Evolutionary conservation across 176 grass and related monocot genomes (phyloP), one percentile per base, ranked within the genome.

Genomic region (Elymus sibiricus): DNA sequence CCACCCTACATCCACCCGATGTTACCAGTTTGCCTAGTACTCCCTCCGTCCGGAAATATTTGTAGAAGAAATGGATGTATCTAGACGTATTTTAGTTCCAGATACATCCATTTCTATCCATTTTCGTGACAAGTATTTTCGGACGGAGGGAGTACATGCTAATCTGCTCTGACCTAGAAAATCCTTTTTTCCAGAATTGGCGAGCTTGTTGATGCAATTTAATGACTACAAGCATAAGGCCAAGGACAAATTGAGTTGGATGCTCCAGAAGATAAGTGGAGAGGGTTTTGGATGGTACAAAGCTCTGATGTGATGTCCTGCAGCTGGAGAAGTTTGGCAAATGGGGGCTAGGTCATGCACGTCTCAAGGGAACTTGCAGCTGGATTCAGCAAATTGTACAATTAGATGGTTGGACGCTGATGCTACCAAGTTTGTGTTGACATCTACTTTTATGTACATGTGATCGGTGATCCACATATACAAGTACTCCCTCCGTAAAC

Each of bases 151-250:
- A 37, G 35, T 60, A 5, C 47, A 61, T 43, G 53, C 69, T 71
- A 11, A 83, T 70, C 3, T 70, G 79, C 44, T 38, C 24, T 82
- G 47, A 42, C 31, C 24, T 62, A 37, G 25, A 60, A 62, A 74
- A n/a, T 74, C 39, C 1, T 28, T 83, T 82, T 83, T 83, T 85
- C 83, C 74, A 92, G 95, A 87, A 87, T 84, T 88, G 4, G 60
- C 77, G 1, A 81, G 56, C 7, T 68, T 95, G 10, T 22, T 94
- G 22, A 81, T 61, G 2, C 84, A 87, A 67, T 71, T 90, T 69
- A 92, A 89, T 82, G 88, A 79, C 69, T 67, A 26, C 26, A 84
- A 67, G 77, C 75, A 71, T 70, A 79, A 85, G 56, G 35, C 84
- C 17, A 49, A 79, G n/a, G 83, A 56, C 77, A 95, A 83, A 43